These are phyloP conservation scores for Ustilago loliicola DNA, from an alignment of 1,284 basidiomycete genomes.

Conservation along the genomic window DNA sequence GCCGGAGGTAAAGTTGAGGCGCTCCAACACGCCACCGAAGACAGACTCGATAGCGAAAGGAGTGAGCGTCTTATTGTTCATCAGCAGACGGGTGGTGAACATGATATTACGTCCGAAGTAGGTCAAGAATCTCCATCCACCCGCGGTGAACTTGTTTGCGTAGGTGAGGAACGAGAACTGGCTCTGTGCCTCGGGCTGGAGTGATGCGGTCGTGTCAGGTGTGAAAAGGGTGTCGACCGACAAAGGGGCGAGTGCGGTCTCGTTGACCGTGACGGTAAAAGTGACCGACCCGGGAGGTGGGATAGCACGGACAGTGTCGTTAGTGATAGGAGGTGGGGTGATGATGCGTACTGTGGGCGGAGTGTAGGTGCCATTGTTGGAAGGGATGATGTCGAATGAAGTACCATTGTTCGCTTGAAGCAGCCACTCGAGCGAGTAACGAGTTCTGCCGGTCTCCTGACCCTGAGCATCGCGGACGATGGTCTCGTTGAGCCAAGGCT, in stretches of 20 bases:
- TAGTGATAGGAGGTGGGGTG: slow-evolving; percentile 38
- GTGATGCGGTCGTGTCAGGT: slow-evolving; percentile 52
- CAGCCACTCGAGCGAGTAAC: slow-evolving; percentile 43
- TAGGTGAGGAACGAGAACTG: slow-evolving; percentile 71
- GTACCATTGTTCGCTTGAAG: slow-evolving; percentile 40
- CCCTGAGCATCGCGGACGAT: slow-evolving; percentile 37
- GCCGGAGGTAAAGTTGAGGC: slow-evolving; percentile 72
- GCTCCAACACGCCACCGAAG: slow-evolving; percentile 72
- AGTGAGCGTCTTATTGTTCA: slow-evolving; percentile 71
- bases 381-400: slow-evolving; percentile 30
- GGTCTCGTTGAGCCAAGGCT: slow-evolving; percentile 71
- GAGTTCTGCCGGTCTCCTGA: slow-evolving; percentile 23
- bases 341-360: slow-evolving; percentile 71
- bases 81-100: slow-evolving; percentile 72
- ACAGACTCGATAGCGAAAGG: slow-evolving; percentile 72
- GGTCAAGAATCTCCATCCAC: slow-evolving; percentile 72
- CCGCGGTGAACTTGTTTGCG: slow-evolving; percentile 72
- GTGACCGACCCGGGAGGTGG: slow-evolving; percentile 63
- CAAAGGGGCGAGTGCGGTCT: slow-evolving; percentile 71
- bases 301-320: slow-evolving; percentile 36
- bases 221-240: slow-evolving; percentile 70
- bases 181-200: slow-evolving; percentile 63
- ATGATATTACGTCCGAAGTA: slow-evolving; percentile 73
- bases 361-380: slow-evolving; percentile 64
- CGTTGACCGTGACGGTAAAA: slow-evolving; percentile 72